Conservation (phyloP, 148 eudicot species). For the Chenopodium suecicum region DNA sequence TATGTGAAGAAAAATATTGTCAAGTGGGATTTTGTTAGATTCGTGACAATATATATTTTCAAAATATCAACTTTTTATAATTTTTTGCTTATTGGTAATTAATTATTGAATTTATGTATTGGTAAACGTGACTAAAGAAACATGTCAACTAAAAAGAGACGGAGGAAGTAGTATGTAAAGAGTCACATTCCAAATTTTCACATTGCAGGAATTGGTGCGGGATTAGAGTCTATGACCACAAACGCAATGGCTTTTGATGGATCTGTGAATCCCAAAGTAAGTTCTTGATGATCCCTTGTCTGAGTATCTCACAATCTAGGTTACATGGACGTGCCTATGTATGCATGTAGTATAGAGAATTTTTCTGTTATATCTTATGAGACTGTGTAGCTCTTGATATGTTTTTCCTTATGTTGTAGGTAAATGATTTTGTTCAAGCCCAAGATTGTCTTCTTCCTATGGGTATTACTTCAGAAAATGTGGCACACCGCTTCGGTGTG, state of each 20-base stretch:
- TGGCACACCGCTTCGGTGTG: slow-evolving; percentile 81
- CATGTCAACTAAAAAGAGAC: too few relatives aligned
- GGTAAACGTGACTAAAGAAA: too few relatives aligned
- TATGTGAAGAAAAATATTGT: too few relatives aligned
- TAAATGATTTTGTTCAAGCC: slow-evolving; percentile 66
- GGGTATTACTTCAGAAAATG: slow-evolving; percentile 98
- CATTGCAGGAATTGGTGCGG: slow-evolving; percentile 89
- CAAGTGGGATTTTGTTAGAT: too few relatives aligned
- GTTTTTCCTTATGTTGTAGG: slow-evolving; percentile 41
- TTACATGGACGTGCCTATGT: neutral
- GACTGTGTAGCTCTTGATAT: neutral
- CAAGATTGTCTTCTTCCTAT: slow-evolving; percentile 96
- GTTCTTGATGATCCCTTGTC: slow-evolving; percentile 9
- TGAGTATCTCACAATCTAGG: neutral
- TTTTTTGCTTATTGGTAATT: too few relatives aligned
- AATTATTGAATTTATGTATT: too few relatives aligned
- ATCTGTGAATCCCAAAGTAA: slow-evolving; percentile 83
- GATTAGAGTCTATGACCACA: slow-evolving; percentile 85
- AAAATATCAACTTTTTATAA: too few relatives aligned
- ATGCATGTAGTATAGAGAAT: neutral
- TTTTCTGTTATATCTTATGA: neutral
- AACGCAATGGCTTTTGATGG: slow-evolving; percentile 94
- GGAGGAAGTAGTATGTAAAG: neutral
- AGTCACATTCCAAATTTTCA: neutral
- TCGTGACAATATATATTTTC: too few relatives aligned